phyloP scores from a whole-genome alignment of 441 rosid species.

The Oxalis stricta region DNA sequence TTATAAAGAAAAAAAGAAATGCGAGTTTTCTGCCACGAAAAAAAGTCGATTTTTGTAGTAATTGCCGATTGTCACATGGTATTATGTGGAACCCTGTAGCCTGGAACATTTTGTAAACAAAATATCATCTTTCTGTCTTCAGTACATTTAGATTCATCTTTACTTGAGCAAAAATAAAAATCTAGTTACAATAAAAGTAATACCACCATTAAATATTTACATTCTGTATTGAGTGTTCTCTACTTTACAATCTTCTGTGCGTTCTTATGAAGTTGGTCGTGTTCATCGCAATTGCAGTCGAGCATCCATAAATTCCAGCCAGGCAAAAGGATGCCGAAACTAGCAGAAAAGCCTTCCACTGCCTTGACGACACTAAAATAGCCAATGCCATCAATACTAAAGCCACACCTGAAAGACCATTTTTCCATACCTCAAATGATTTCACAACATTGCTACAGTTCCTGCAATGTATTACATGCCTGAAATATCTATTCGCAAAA shows the following conservation, averaged over 20 bases:
- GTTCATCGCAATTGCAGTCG: constrained; percentile 46
- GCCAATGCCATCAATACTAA: constrained; percentile 40
- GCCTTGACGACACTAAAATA: constrained; percentile 47
- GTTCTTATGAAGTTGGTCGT: constrained; percentile 76
- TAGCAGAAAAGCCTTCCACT: constrained; percentile 47
- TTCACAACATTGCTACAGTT: constrained; percentile 48
- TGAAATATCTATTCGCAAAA: constrained; percentile 54
- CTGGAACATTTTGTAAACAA: not conserved
- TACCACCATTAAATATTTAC: no score
- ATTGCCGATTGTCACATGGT: constrained; percentile 93
- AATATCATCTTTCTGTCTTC: no score
- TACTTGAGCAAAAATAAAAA: no score
- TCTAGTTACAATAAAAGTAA: no score
- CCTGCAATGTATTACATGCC: constrained; percentile 80
- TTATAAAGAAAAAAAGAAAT: no score
- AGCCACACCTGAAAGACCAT: constrained; percentile 31
- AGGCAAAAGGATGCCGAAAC: constrained; percentile 38
- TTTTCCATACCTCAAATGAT: constrained; percentile 50
- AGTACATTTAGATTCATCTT: no score
- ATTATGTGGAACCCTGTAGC: constrained; percentile 15
- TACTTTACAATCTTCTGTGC: constrained; percentile 55
- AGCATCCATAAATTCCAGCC: constrained; percentile 49
- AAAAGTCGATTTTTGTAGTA: constrained; percentile 89
- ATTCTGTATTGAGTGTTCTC: not conserved
- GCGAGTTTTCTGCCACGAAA: constrained; percentile 3